These are phyloP conservation scores for Rhodosporidiobolus sp. DNA, from an alignment of 768 basidiomycete species.

Conservation along the genomic window DNA sequence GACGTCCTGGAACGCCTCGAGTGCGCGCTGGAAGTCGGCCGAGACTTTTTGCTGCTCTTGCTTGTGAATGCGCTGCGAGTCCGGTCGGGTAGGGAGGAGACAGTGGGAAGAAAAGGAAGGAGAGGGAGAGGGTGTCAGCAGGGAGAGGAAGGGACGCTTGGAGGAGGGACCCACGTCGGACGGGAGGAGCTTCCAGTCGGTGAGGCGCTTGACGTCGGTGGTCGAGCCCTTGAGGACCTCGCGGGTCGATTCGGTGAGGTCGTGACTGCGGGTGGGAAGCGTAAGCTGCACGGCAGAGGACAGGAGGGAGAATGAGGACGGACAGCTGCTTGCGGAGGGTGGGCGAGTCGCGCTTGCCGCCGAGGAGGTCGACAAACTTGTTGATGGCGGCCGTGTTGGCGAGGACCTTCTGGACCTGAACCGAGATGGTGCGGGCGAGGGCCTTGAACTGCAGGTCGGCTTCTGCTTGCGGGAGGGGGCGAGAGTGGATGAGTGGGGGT, in stretches of 20 bases:
- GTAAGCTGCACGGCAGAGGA: not conserved
- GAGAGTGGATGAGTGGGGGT: not conserved
- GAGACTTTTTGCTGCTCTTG: conserved; percentile 88
- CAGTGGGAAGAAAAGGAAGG: conserved; percentile 52
- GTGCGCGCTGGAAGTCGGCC: conserved; percentile 82
- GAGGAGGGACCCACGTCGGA: conserved; percentile 13
- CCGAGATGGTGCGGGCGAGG: conserved; percentile 40
- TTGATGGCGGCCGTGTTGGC: conserved; percentile 93
- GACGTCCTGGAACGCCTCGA: conserved; percentile 86
- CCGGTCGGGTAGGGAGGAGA: conserved; percentile 43
- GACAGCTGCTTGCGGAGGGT: conserved; percentile 78
- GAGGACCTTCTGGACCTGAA: conserved; percentile 99
- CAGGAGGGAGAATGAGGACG: conserved; percentile 47
- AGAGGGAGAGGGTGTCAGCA: not conserved
- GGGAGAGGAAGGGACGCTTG: conserved; percentile 30
- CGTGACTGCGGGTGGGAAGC: conserved; percentile 60
- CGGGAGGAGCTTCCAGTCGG: conserved; percentile 57
- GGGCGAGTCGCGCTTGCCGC: conserved; percentile 75
- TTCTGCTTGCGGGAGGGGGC: conserved; percentile 3
- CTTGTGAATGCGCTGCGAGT: conserved; percentile 56
- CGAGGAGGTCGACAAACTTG: conserved; percentile 94
- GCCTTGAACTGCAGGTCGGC: conserved; percentile 26
- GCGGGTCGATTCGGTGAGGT: conserved; percentile 88
- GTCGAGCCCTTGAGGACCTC: conserved; percentile 92
- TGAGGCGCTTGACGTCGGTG: conserved; percentile 85